phyloP scores from a whole-genome alignment of 441 rosid species.

The Gossypium gossypioides region DNA sequence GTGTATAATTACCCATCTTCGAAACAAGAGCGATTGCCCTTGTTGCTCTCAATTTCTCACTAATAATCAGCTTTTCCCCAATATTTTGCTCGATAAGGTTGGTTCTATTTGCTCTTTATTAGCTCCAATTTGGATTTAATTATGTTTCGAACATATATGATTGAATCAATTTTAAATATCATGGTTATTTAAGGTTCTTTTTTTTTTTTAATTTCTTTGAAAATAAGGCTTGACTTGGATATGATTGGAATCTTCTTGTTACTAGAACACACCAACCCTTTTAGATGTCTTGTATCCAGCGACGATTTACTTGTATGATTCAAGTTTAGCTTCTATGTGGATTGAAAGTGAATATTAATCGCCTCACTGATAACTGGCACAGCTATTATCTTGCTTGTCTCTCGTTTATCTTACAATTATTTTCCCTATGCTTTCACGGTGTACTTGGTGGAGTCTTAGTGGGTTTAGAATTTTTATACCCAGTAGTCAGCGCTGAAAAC shows the following conservation, averaged over 20 bases:
- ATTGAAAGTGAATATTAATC: not conserved
- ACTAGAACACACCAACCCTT: not conserved
- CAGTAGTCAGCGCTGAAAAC: not conserved
- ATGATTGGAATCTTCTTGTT: not conserved
- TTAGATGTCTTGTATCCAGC: not conserved
- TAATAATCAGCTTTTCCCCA: conserved; percentile 73
- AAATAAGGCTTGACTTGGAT: not conserved
- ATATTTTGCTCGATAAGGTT: conserved; percentile 85
- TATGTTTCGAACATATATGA: not conserved
- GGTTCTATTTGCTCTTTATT: not conserved
- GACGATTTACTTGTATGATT: not conserved
- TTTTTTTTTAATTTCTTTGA: not conserved
- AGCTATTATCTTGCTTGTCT: not conserved
- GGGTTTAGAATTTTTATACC: not conserved
- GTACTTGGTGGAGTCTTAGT: not conserved
- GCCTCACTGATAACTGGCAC: not conserved
- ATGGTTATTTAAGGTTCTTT: not conserved
- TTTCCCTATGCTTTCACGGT: not conserved
- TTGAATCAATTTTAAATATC: not conserved
- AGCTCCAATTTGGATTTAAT: not conserved
- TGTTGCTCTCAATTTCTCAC: conserved; percentile 80
- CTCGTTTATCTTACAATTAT: not conserved
- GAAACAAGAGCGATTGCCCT: conserved; percentile 91
- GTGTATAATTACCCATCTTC: conserved; percentile 88
- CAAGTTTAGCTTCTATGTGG: not conserved